Evolutionary conservation across 441 rosid species (phyloP).

Genomic region (Aquilaria agallochum): DNA sequence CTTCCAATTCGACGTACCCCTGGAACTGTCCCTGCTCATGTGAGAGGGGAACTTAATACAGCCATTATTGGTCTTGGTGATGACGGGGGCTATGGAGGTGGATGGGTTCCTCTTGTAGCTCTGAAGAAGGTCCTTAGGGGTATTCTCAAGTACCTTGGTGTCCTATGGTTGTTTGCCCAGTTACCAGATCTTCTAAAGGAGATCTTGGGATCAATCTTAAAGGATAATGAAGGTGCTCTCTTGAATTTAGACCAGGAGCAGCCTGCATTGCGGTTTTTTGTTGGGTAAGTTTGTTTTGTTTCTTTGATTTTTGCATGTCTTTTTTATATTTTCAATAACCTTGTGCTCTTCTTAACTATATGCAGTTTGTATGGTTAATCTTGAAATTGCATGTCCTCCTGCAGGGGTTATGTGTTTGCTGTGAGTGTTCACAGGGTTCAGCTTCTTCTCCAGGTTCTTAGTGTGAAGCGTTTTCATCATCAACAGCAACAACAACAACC

Average conservation of each 20-base stretch:
- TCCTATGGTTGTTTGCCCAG: conserved; percentile 87
- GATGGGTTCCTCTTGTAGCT: conserved; percentile 99
- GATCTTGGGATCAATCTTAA: conserved; percentile 92
- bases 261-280: conserved; percentile 97
- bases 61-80: conserved; percentile 98
- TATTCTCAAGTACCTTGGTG: conserved; percentile 90
- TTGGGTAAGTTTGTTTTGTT: conserved; percentile 62
- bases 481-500: conserved; percentile 62
- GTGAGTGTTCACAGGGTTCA: conserved; percentile 98
- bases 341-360: not conserved
- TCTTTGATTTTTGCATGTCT: conserved; percentile 3
- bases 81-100: conserved; percentile 99
- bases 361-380: not conserved
- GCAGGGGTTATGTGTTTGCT: conserved; percentile 96
- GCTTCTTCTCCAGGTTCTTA: conserved; percentile 97
- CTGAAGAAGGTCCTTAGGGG: conserved; percentile 97
- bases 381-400: conserved; percentile 18
- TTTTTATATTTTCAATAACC: not conserved
- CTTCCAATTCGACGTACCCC: conserved; percentile 82
- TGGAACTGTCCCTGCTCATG: conserved; percentile 83
- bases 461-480: conserved; percentile 93
- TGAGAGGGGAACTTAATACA: conserved; percentile 93
- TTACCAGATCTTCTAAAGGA: conserved; percentile 84
- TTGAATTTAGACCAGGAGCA: conserved; percentile 99
- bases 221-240: conserved; percentile 95